These are phyloP conservation scores for Irpex rosettiformis DNA, from an alignment of 1,284 basidiomycete genomes.

Conservation along the genomic window DNA sequence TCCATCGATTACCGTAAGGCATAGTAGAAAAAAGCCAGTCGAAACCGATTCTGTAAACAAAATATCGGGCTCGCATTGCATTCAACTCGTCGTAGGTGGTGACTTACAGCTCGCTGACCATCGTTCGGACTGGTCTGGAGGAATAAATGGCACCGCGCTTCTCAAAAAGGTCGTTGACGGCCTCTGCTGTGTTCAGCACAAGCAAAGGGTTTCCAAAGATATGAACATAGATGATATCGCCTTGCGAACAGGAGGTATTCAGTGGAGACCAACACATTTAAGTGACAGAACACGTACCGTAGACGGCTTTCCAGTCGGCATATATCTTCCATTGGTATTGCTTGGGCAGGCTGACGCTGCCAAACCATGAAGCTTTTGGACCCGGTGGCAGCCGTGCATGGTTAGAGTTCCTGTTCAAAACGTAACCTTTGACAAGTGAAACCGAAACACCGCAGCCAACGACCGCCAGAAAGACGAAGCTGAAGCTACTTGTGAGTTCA, in stretches of 20 bases:
- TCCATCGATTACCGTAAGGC: constrained; percentile 40
- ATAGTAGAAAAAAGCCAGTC: constrained; percentile 46
- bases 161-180: constrained; percentile 50
- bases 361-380: constrained; percentile 36
- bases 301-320: constrained; percentile 40
- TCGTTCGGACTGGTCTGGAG: constrained; percentile 28
- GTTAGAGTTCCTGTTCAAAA: not conserved
- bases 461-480: not conserved
- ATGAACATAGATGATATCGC: constrained; percentile 30
- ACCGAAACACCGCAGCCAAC: not conserved
- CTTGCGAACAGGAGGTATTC: constrained; percentile 2
- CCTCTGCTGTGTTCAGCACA: constrained; percentile 33
- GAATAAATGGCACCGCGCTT: constrained; percentile 44
- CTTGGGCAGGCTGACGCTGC: constrained; percentile 33
- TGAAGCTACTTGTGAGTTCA: too few relatives aligned
- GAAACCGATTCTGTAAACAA: constrained; percentile 41
- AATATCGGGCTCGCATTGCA: not conserved
- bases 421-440: not conserved
- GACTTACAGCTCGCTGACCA: constrained; percentile 18
- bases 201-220: constrained; percentile 24
- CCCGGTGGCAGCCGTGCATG: constrained; percentile 36
- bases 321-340: constrained; percentile 46
- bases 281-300: constrained; percentile 31
- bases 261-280: not conserved
- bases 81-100: not conserved